Conservation (phyloP, 2,329 filamentous ascomycete genomes). For the Cryphonectria carpinicola region DNA sequence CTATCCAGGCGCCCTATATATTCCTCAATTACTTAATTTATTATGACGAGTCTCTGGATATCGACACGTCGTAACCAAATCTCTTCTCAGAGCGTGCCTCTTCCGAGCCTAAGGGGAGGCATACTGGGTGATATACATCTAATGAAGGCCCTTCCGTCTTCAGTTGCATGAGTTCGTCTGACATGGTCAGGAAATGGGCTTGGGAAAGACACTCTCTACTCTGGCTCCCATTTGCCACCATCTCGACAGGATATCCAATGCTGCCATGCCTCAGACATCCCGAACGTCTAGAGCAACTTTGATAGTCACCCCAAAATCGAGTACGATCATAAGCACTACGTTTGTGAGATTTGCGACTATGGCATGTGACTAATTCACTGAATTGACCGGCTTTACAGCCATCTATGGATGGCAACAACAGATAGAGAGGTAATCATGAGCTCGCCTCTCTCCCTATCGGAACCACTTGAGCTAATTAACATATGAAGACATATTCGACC, state of each 20-base stretch:
- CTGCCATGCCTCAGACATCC: slow-evolving; percentile 6
- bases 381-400: slow-evolving; percentile 27
- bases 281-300: slow-evolving; percentile 31
- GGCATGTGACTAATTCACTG: slow-evolving; percentile 11
- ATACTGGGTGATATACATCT: slow-evolving; percentile 39
- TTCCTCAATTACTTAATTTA: neutral
- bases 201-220: slow-evolving; percentile 40
- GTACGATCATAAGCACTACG: slow-evolving; percentile 15
- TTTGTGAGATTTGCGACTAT: neutral
- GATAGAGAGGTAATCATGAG: slow-evolving; percentile 32
- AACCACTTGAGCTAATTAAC: neutral
- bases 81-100: slow-evolving; percentile 17
- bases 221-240: slow-evolving; percentile 37
- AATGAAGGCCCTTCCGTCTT: neutral
- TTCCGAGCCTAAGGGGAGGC: slow-evolving; percentile 33
- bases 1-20: neutral
- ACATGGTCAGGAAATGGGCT: slow-evolving; percentile 39
- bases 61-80: slow-evolving; percentile 32
- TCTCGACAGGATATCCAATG: slow-evolving; percentile 30
- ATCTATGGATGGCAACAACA: slow-evolving; percentile 36
- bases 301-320: slow-evolving; percentile 32
- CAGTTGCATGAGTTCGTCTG: slow-evolving; percentile 11
- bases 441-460: neutral
- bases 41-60: slow-evolving; percentile 26
- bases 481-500: slow-evolving; percentile 31